Base-by-base conservation (phyloP, 345 rosid species). In the Rhizophora mangle region DNA sequence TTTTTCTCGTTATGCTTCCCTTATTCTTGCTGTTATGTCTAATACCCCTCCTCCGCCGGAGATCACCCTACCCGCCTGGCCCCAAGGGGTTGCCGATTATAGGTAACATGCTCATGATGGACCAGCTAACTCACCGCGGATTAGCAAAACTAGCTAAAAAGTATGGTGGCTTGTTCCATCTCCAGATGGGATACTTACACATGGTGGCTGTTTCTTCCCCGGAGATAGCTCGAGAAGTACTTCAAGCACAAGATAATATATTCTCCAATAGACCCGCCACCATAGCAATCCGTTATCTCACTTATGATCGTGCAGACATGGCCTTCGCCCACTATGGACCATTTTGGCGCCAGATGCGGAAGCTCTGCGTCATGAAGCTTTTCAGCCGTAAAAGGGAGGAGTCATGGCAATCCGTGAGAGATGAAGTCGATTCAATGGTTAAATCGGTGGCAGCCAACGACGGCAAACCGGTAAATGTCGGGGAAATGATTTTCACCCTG, bases 321-420 rank as follows among this genome's bases (percentile, higher is more conserved):
- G 99, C 99, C 37, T 96, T 96, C 21, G 94, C 98, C 16, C 88
- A 90, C 76, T 96, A 92, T 68, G 99, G 99, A 0, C 98, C 99
- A 1, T 92, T 90, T 56, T 92, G 99, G 99, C 76, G 99, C 32
- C 98, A 92, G 84, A 92, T 92, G 99, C 78, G 99, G 1, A 96
- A 96, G 82, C 84, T 92, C 3, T 88, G 96, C 53, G 98, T 90
- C 62, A 85, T 92, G 88, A 88, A 85, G 82, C 80, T 92, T 16
- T 96, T 96, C 71, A 96, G 99, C 75, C 89, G 99, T 9, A 92
- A 88, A 75, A 39, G 99, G 60, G 97, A 90, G 0, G 99, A 90
- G 77, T 96, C 99, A 0, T 96, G 98, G 99, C 88, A 81, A 15
- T 92, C 99, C 0, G 96, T 96, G 6, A 72, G 97, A 2, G 95